Percentiles rank a stretch among this genome's conserved stretches.
Evolutionary conservation across 2,329 filamentous ascomycete genomes (phyloP).

Genomic region (Trichoderma polysporum): DNA sequence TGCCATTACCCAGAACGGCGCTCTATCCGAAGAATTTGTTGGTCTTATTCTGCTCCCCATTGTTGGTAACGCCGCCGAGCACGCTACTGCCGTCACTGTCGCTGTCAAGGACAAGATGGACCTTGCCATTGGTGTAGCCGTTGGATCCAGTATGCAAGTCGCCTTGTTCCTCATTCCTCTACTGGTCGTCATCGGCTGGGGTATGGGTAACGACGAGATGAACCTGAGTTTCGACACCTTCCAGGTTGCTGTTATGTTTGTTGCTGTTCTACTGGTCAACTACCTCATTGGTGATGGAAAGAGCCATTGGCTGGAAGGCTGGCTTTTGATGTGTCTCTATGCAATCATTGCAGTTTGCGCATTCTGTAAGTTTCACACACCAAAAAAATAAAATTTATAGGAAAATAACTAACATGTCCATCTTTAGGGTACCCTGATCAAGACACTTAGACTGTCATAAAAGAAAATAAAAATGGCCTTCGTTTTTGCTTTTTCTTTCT

Average conservation of each 20-base stretch:
- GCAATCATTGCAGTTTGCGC: slow-evolving; percentile 71
- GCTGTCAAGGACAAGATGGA: slow-evolving; percentile 86
- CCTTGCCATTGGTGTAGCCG: slow-evolving; percentile 75
- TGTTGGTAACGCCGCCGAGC: slow-evolving; percentile 80
- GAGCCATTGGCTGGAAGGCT: slow-evolving; percentile 79
- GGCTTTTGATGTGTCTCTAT: slow-evolving; percentile 73
- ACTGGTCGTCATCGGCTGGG: slow-evolving; percentile 76
- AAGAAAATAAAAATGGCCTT: background rate
- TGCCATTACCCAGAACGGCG: slow-evolving; percentile 58
- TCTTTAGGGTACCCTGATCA: slow-evolving; percentile 20
- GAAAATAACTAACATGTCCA: background rate
- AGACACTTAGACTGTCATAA: background rate
- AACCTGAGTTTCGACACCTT: slow-evolving; percentile 84
- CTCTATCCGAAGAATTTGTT: slow-evolving; percentile 70
- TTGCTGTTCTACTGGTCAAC: slow-evolving; percentile 80
- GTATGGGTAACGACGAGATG: slow-evolving; percentile 69
- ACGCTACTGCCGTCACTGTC: slow-evolving; percentile 77
- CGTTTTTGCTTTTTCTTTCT: background rate
- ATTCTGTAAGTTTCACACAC: slow-evolving; percentile 53
- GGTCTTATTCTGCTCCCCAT: slow-evolving; percentile 79
- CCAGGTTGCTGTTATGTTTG: slow-evolving; percentile 82
- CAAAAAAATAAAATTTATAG: background rate
- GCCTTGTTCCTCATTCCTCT: slow-evolving; percentile 76
- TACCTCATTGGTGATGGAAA: slow-evolving; percentile 82
- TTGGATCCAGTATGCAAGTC: slow-evolving; percentile 79